Base-by-base conservation (phyloP, 495 filamentous ascomycete genomes). In the Evernia prunastri region DNA sequence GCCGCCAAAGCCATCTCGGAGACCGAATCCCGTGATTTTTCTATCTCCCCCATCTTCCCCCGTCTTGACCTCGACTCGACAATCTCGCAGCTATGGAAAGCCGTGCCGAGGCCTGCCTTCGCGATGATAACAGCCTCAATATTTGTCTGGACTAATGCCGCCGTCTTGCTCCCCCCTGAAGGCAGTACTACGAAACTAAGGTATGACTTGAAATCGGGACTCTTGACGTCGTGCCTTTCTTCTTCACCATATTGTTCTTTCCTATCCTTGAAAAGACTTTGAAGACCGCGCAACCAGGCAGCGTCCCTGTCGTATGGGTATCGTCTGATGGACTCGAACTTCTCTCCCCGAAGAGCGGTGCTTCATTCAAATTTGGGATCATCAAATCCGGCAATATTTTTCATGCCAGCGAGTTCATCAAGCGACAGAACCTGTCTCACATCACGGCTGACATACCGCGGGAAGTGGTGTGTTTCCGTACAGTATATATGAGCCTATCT, bases 1-100 rank as follows among this genome's bases (percentile, higher is more conserved):
- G 67, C 65, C 31, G 33, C 56, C 18, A 63, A 63, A 11, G 72
- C 72, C 9, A 51, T 60, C 42, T 60, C 58, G 2, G 4, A 20
- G 6, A 45, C 45, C 13, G 20, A 45, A 45, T 27, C 58, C 33
- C 43, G 43, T 18, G 31, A 45, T 6, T 59, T 39, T 29, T 4
- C 4, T n/a, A 39, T 37, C 4, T 20, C 23, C 1, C 58, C 13
- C 36, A 39, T 39, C 10, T 39, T 12, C 20, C 42, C n/a, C 17
- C 40, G 8, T 20, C 40, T 43, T 18, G 17, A 43, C 40, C 40
- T 43, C 9, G 11, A 43, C 40, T 43, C 9, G 11, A 43, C n/a
- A 8, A 43, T 18, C 40, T 43, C 40, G 8, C 40, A 43, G 13
- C 40, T 18, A 43, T n/a, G 0, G 8, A 43, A 20, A 43, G 40